Conservation (phyloP, 352 stramenopile genomes). For the Phytophthora pluvialis region DNA sequence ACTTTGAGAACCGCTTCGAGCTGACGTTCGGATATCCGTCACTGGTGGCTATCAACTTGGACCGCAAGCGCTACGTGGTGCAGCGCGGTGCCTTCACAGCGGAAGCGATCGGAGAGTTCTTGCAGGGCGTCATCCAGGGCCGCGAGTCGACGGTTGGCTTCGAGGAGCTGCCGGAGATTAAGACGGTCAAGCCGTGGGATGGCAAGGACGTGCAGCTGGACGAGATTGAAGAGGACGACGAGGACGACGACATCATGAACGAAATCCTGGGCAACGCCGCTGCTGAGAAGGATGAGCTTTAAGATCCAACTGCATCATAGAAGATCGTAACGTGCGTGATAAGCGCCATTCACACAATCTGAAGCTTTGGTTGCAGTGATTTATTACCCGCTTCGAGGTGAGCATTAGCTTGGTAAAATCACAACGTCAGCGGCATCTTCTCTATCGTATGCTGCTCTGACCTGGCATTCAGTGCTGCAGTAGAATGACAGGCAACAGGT, state of each 20-base stretch:
- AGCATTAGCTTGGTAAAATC: neutral
- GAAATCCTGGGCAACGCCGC: constrained; percentile 72
- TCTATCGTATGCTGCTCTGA: too few relatives aligned
- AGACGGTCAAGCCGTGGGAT: constrained; percentile 79
- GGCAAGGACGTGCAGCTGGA: constrained; percentile 82
- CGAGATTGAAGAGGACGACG: constrained; percentile 79
- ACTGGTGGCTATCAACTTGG: constrained; percentile 88
- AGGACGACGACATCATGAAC: constrained; percentile 88
- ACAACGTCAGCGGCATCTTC: too few relatives aligned
- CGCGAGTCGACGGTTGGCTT: constrained; percentile 70
- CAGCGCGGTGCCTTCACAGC: constrained; percentile 78
- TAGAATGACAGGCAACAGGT: too few relatives aligned
- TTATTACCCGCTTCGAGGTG: neutral
- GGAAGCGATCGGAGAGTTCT: constrained; percentile 73
- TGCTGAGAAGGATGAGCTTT: constrained; percentile 83
- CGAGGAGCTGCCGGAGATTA: constrained; percentile 63
- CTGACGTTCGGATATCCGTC: constrained; percentile 93
- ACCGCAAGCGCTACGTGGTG: constrained; percentile 86
- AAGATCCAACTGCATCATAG: constrained; percentile 29
- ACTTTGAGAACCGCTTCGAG: constrained; percentile 86
- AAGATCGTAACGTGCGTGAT: constrained; percentile 19
- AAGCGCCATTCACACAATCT: constrained; percentile 15
- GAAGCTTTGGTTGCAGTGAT: constrained; percentile 17
- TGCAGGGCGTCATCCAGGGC: constrained; percentile 77
- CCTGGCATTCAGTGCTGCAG: too few relatives aligned